A percentile compares a stretch with the other conserved stretches of the same genome.
Evolutionary conservation across 225 moss, liverwort and hornwort genomes (phyloP).

Genomic region (Polytrichum formosum): DNA sequence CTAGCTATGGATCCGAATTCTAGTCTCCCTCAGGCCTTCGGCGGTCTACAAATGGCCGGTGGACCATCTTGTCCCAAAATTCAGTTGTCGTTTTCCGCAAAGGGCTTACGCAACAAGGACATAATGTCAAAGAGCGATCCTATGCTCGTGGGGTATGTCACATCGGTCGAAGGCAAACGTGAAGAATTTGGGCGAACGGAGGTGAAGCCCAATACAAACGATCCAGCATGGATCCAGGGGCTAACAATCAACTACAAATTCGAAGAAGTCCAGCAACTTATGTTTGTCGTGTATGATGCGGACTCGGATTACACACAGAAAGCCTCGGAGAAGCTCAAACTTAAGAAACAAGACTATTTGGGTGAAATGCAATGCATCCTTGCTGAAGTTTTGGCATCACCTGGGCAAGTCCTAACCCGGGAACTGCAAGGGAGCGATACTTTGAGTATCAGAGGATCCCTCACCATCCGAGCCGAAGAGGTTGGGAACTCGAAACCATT

Average conservation of each 20-base stretch:
- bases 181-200: conserved; percentile 46
- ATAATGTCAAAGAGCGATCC: conserved; percentile 40
- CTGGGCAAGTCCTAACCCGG: conserved; percentile 24
- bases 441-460: conserved; percentile 7
- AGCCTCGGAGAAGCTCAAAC: conserved; percentile 27
- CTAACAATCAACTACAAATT: conserved; percentile 35
- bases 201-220: conserved; percentile 29
- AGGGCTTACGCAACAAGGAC: conserved; percentile 31
- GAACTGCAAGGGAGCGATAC: conserved; percentile 13
- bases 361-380: conserved; percentile 32
- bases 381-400: conserved; percentile 32
- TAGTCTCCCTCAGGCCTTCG: no score
- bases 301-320: conserved; percentile 39
- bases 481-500: conserved; percentile 18
- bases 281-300: conserved; percentile 32
- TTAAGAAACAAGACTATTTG: conserved; percentile 43
- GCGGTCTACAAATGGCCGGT: no score
- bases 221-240: conserved; percentile 32
- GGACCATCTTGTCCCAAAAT: no score
- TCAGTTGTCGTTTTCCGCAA: conserved; percentile 33
- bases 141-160: conserved; percentile 30
- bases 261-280: conserved; percentile 36
- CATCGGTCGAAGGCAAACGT: conserved; percentile 8
- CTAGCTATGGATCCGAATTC: no score
- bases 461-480: conserved; percentile 49